Evolutionary conservation across 345 rosid species (phyloP).

Genomic region (Turnera subulata): DNA sequence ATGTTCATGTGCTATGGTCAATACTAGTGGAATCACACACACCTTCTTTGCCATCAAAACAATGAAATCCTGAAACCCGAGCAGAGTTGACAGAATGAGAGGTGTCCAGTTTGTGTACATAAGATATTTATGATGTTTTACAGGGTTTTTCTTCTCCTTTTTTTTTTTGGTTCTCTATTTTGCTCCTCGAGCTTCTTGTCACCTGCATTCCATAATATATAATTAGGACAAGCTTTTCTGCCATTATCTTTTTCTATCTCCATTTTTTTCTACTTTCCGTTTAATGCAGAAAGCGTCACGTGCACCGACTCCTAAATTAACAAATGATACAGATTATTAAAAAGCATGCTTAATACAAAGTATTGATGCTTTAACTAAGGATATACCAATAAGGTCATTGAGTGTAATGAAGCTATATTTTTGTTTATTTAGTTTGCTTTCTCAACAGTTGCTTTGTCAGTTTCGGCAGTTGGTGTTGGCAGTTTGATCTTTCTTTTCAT

Average conservation of each 20-base stretch:
- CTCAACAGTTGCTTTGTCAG: constrained; percentile 31
- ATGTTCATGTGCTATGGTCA: constrained; percentile 89
- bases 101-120: constrained; percentile 26
- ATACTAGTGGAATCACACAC: constrained; percentile 77
- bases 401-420: neutral
- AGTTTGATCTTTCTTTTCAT: constrained; percentile 19
- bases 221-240: constrained; percentile 7
- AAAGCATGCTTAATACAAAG: neutral
- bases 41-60: constrained; percentile 42
- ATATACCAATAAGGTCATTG: no score
- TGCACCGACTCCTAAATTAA: neutral
- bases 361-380: no score
- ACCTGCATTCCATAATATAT: constrained; percentile 11
- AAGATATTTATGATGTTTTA: constrained; percentile 33
- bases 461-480: constrained; percentile 33
- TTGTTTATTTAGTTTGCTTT: constrained; percentile 8
- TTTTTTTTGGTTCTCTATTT: neutral
- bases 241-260: neutral
- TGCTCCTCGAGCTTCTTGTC: constrained; percentile 4
- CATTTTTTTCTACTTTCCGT: no score
- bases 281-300: neutral
- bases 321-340: neutral
- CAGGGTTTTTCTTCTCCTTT: constrained; percentile 4
- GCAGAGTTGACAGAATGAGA: constrained; percentile 16
- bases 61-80: constrained; percentile 16